phyloP scores from a whole-genome alignment of 495 filamentous ascomycete species.

The Neurospora sp. region DNA sequence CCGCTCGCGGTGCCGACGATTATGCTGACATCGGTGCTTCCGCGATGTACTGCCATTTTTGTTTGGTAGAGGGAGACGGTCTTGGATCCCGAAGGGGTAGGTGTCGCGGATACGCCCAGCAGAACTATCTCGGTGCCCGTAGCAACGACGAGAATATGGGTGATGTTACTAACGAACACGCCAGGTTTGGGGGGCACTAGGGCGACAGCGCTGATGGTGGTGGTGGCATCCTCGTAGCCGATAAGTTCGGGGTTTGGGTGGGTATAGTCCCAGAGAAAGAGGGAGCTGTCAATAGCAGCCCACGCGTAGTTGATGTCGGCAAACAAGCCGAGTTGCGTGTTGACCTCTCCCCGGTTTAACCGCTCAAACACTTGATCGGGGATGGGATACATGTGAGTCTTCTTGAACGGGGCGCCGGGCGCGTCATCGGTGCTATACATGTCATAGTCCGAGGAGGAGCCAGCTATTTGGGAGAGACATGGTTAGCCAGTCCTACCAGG shows the following conservation, averaged over 20 bases:
- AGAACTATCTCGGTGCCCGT: slow-evolving; percentile 75
- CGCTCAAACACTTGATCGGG: slow-evolving; percentile 84
- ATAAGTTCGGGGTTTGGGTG: slow-evolving; percentile 77
- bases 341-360: slow-evolving; percentile 72
- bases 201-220: slow-evolving; percentile 77
- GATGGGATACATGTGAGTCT: slow-evolving; percentile 68
- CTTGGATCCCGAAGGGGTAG: slow-evolving; percentile 50
- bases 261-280: slow-evolving; percentile 98
- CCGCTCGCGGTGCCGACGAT: slow-evolving; percentile 74
- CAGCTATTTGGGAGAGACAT: slow-evolving; percentile 28
- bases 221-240: slow-evolving; percentile 79
- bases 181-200: slow-evolving; percentile 67
- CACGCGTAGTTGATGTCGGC: slow-evolving; percentile 89
- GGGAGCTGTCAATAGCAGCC: slow-evolving; percentile 87
- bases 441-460: slow-evolving; percentile 90
- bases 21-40: slow-evolving; percentile 56
- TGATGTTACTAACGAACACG: slow-evolving; percentile 77
- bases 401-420: slow-evolving; percentile 85
- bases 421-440: slow-evolving; percentile 40
- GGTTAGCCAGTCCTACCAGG: slow-evolving; percentile 1
- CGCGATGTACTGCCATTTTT: slow-evolving; percentile 62
- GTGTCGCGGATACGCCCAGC: slow-evolving; percentile 60
- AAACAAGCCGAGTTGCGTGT: slow-evolving; percentile 85
- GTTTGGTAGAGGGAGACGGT: slow-evolving; percentile 74
- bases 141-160: slow-evolving; percentile 77